phyloP scores from a whole-genome alignment of 208 protist species.

The Wallacemonas sp. region DNA sequence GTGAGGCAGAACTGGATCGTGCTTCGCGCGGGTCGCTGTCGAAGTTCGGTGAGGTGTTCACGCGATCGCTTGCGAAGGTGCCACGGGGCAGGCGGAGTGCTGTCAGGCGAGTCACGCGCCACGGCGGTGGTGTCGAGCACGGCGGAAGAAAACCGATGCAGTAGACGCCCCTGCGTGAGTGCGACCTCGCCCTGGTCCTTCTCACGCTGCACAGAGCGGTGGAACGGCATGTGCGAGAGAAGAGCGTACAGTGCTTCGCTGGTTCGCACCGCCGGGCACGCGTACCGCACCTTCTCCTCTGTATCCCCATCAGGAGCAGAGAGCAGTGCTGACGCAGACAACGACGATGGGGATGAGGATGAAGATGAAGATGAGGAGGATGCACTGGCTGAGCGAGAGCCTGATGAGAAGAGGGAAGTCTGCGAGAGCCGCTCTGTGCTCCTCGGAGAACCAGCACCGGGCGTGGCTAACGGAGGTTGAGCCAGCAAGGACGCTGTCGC shows the following conservation, averaged over 20 bases:
- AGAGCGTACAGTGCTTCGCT: not conserved
- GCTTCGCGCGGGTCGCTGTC: not conserved
- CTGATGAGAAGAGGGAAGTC: not conserved
- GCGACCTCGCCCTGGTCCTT: not conserved
- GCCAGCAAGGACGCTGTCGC: no score
- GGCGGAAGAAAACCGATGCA: slow-evolving; percentile 1
- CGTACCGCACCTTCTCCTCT: no score
- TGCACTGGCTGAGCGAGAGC: not conserved
- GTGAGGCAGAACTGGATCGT: not conserved
- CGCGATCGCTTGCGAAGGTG: not conserved
- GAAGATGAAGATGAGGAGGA: not conserved
- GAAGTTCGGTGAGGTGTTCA: not conserved
- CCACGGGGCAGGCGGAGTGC: not conserved
- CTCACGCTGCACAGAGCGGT: not conserved
- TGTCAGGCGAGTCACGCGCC: not conserved
- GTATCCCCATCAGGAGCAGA: no score
- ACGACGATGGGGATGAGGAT: not conserved
- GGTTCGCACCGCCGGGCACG: not conserved
- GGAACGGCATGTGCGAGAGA: not conserved
- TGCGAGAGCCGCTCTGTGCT: no score
- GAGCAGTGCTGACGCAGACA: not conserved
- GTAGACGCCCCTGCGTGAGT: slow-evolving; percentile 1
- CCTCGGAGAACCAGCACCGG: no score
- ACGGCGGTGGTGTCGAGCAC: not conserved
- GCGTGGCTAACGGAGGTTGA: no score